Base-by-base conservation (phyloP, 495 filamentous ascomycete genomes). In the Penicillium desertorum region DNA sequence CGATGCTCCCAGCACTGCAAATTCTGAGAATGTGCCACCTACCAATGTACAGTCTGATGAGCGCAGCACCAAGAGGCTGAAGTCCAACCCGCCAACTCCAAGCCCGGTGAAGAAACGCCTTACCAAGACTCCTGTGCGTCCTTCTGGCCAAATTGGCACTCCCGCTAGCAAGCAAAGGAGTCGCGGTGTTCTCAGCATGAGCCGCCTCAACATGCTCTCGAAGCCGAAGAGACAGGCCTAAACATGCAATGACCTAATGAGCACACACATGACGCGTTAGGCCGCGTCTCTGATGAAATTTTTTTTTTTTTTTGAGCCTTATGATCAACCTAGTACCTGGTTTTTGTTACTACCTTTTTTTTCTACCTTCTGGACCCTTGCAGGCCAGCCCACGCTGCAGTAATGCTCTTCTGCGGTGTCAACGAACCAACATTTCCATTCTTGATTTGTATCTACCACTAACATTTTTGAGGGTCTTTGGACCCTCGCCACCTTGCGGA, bases 191-290 rank as follows among this genome's bases (percentile, higher is more conserved):
- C 67, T 81, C 36, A 82, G 74, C 48, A 63, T 80, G 62, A 78
- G 77, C 44, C 73, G 79, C 32, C 59, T 82, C 67, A 78, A 81
- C 44, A 72, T 80, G 76, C 70, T 82, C 10, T 67, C 80, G 23
- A 76, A 80, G 58, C 80, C 80, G 4, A 82, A 80, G 69, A 62
- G 62, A 19, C 75, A 72, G 34, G 53, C 55, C 32, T 75, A 65
- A 61, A 46, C 32, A 39, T 2, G 45, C 27, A 23, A 19, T 54
- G 36, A 34, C 12, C 4, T 32, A 12, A 41, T 30, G 36, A 30
- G 36, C 53, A 39, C 30, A 51, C 51, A 60, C 58, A 58, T 60
- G 60, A 58, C 30, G 63, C 54, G 56, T 57, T 61, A n/a, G 22
- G 32, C 54, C 32, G 45, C 22, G 45, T 36, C 39, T 49, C 43